Evolutionary conservation across 768 basidiomycete species (phyloP).

Genomic region (Plicaturopsis crispa): DNA sequence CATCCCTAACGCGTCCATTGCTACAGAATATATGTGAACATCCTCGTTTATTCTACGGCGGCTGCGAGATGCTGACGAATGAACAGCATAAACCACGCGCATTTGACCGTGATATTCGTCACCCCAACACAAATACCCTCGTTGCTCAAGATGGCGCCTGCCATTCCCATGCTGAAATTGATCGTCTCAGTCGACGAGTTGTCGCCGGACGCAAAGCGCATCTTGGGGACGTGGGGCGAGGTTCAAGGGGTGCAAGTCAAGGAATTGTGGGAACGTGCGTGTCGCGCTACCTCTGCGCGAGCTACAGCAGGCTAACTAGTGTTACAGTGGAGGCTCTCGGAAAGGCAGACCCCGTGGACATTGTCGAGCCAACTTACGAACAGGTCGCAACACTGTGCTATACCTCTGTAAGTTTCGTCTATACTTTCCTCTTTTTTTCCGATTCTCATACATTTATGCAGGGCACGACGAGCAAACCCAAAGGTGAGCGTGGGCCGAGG

Average conservation of each 20-base stretch:
- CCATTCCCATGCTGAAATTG: conserved; percentile 57
- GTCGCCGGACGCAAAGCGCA: conserved; percentile 38
- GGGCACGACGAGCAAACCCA: conserved; percentile 79
- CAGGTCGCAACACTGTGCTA: conserved; percentile 86
- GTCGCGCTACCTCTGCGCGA: too few species aligned
- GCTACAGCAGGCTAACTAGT: too few species aligned
- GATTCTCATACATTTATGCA: conserved; percentile 18
- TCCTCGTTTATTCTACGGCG: too few species aligned
- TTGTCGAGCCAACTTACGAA: too few species aligned
- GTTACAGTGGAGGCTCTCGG: too few species aligned
- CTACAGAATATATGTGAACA: conserved; percentile 74
- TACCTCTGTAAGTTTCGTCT: conserved; percentile 85
- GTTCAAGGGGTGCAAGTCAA: conserved; percentile 54
- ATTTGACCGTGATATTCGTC: conserved; percentile 74
- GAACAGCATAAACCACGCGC: conserved; percentile 74
- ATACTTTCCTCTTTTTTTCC: background rate
- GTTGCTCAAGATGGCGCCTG: conserved; percentile 61
- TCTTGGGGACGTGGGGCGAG: conserved; percentile 67
- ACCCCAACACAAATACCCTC: conserved; percentile 67
- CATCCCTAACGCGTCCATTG: too few species aligned
- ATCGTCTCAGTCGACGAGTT: conserved; percentile 72
- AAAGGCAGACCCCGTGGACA: too few species aligned
- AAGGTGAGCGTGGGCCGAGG: conserved; percentile 49
- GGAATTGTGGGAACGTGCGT: conserved; percentile 62
- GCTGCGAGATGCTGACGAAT: too few species aligned